Evolutionary conservation across 441 rosid species (phyloP), one percentile per base, ranked within the genome.

Genomic region (Flueggea neowawraea): DNA sequence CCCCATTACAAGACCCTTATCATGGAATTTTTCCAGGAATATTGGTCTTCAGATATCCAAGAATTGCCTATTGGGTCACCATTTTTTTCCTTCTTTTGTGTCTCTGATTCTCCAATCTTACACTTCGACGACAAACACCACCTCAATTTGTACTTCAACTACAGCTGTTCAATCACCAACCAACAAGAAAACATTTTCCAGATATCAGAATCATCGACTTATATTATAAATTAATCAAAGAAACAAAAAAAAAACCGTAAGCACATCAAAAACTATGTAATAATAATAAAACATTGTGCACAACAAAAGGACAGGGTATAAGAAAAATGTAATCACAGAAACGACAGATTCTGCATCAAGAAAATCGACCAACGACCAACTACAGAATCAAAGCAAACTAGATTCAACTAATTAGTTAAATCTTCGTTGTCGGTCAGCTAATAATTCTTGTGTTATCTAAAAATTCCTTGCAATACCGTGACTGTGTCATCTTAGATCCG

Each of bases 1-100:
- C 73, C 87, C 83, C 93, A 83, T 85, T 57, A 71, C 58, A 56
- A 62, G 63, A 68, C 64, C 50, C 75, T 73, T 78, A 73, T 77
- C 84, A 73, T 73, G 61, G 70, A 58, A 36, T 32, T n/a, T n/a
- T 57, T 67, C 76, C 79, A 58, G 4, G 54, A 10, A 12, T 52
- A 31, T 43, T 22, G 45, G 55, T 62, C 54, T 66, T 47, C 11
- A 54, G 67, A 63, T 56, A 43, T 28, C 69, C 63, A 69, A 60
- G 15, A 14, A 47, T 44, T 57, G 12, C 39, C 43, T 60, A 65
- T 53, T 52, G 31, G 39, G 32, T 53, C 61, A 57, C 31, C 59
- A 53, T 57, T 52, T 58, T 57, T 48, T 59, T n/a, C 13, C 55
- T 54, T 58, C 11, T 55, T 57, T 65, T 50, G 16, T 52, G 10